Evolutionary conservation across 768 basidiomycete genomes (phyloP).

Genomic region (Mycena indigotica): DNA sequence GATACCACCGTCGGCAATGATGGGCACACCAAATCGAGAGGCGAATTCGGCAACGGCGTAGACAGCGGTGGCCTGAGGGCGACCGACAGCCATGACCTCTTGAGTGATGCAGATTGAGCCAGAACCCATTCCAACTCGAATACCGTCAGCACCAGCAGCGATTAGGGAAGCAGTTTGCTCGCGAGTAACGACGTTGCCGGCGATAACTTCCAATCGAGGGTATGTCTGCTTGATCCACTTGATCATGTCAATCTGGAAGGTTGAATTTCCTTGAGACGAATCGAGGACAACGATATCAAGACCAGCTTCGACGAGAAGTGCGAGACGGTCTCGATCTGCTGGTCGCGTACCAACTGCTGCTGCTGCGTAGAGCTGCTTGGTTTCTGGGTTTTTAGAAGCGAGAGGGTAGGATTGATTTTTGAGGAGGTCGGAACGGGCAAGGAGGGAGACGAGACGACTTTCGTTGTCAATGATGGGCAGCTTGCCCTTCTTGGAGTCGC

Average conservation of each 20-base stretch:
- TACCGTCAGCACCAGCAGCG: slow-evolving; percentile 91
- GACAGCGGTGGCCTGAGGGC: slow-evolving; percentile 99
- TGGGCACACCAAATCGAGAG: slow-evolving; percentile 89
- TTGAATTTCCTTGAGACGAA: slow-evolving; percentile 95
- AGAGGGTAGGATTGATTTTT: slow-evolving; percentile 97
- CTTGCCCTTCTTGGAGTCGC: slow-evolving; percentile 97
- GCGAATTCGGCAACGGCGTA: slow-evolving; percentile 94
- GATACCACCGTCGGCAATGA: slow-evolving; percentile 96
- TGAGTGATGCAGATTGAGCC: slow-evolving; percentile 99
- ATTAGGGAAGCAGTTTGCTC: slow-evolving; percentile 96
- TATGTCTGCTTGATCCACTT: slow-evolving; percentile 86
- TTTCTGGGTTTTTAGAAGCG: slow-evolving; percentile 86
- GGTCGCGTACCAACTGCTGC: slow-evolving; percentile 94
- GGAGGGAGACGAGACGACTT: slow-evolving; percentile 75
- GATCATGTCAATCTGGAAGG: slow-evolving; percentile 94
- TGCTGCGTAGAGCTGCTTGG: slow-evolving; percentile 95
- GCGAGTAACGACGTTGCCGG: slow-evolving; percentile 96
- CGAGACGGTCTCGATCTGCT: slow-evolving; percentile 82
- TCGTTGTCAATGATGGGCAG: slow-evolving; percentile 77
- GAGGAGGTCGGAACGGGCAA: slow-evolving; percentile 94
- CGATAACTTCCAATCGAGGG: slow-evolving; percentile 89
- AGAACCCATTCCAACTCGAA: slow-evolving; percentile 96
- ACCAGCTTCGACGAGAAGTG: slow-evolving; percentile 87
- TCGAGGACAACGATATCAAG: slow-evolving; percentile 94
- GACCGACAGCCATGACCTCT: slow-evolving; percentile 98